These are phyloP conservation scores for Syzygium malaccense DNA, from an alignment of 441 rosid species.

Conservation along the genomic window DNA sequence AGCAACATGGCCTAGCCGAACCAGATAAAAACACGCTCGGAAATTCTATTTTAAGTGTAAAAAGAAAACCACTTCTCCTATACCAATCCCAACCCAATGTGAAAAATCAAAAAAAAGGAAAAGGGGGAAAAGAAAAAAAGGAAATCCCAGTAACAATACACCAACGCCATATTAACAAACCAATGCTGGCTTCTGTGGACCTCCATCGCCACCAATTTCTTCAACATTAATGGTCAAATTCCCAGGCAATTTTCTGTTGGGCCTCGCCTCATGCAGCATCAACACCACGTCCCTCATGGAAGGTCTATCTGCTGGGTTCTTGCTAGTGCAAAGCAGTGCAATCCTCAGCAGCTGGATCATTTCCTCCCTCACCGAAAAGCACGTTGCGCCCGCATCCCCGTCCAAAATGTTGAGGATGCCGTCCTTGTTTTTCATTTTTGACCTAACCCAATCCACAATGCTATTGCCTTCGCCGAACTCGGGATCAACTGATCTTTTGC, in stretches of 20 bases:
- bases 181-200: constrained; percentile 38
- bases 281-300: constrained; percentile 92
- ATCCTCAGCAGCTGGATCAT: constrained; percentile 86
- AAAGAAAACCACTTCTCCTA: constrained; percentile 34
- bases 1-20: not conserved
- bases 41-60: constrained; percentile 18
- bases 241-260: constrained; percentile 43
- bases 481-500: constrained; percentile 72
- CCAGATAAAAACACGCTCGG: constrained; percentile 19
- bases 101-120: constrained; percentile 5
- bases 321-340: constrained; percentile 73
- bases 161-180: constrained; percentile 41
- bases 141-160: not conserved
- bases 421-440: constrained; percentile 58
- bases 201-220: constrained; percentile 8
- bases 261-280: constrained; percentile 89
- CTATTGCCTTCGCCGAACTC: constrained; percentile 92
- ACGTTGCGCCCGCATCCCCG: constrained; percentile 63
- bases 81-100: constrained; percentile 53
- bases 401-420: constrained; percentile 50
- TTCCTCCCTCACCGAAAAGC: constrained; percentile 63
- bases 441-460: constrained; percentile 91
- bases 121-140: not conserved
- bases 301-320: constrained; percentile 79
- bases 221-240: constrained; percentile 1